Percentiles rank a stretch among this genome's conserved stretches.
Conservation (phyloP, 345 rosid genomes). For the Adansonia digitata region DNA sequence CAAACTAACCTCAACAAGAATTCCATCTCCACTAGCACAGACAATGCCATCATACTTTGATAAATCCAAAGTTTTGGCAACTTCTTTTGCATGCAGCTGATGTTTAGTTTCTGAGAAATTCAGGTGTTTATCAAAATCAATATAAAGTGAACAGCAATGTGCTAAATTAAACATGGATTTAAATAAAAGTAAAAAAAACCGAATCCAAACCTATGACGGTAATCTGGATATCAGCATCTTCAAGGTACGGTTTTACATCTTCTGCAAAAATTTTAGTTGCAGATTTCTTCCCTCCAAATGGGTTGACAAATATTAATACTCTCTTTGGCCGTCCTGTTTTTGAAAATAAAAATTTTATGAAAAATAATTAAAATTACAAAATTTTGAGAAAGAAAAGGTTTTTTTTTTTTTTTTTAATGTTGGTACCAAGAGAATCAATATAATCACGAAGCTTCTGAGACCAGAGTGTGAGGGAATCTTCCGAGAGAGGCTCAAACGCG, state of each 20-base stretch:
- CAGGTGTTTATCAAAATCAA: neutral
- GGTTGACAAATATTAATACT: conserved; percentile 67
- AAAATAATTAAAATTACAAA: neutral
- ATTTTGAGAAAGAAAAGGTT: neutral
- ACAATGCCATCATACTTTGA: conserved; percentile 75
- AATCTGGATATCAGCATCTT: conserved; percentile 64
- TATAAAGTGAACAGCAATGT: neutral
- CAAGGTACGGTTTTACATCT: conserved; percentile 73
- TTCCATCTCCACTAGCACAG: conserved; percentile 93
- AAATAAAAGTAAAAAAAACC: neutral
- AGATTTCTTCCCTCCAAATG: conserved; percentile 76
- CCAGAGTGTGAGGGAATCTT: conserved; percentile 58
- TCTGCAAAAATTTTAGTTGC: conserved; percentile 61
- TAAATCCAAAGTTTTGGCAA: conserved; percentile 52
- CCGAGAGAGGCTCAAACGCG: conserved; percentile 61
- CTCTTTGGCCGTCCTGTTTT: conserved; percentile 70
- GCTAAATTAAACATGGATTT: neutral
- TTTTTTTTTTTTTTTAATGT: no score
- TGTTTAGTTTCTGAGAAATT: conserved; percentile 57
- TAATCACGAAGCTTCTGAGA: conserved; percentile 48
- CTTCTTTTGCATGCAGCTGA: conserved; percentile 80
- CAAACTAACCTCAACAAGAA: conserved; percentile 83
- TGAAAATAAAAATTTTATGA: neutral
- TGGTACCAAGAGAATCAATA: conserved; percentile 66
- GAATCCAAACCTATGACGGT: conserved; percentile 56